Percentiles rank a stretch among this genome's conserved stretches.
Conservation (phyloP, 2,329 filamentous ascomycete species). For the Hymenoscyphus linearis region DNA sequence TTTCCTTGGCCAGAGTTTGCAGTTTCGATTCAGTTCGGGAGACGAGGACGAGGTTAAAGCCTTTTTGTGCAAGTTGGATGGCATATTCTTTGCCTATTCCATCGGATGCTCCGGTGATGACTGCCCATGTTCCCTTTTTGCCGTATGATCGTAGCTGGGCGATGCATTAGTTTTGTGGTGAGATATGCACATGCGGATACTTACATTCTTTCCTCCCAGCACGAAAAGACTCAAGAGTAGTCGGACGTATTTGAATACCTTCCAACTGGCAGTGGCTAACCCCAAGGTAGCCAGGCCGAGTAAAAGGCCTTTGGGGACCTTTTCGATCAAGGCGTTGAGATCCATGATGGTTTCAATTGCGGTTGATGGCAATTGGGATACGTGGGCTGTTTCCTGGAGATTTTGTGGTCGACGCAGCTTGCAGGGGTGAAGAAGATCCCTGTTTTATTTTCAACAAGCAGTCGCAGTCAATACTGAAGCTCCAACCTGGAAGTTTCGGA, state of each 20-base stretch:
- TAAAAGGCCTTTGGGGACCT: slow-evolving; percentile 19
- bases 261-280: slow-evolving; percentile 51
- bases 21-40: slow-evolving; percentile 95
- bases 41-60: slow-evolving; percentile 91
- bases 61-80: slow-evolving; percentile 79
- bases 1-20: slow-evolving; percentile 67
- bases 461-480: no score
- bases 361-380: not conserved
- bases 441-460: no score
- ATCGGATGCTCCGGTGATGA: slow-evolving; percentile 92
- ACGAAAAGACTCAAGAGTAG: slow-evolving; percentile 65
- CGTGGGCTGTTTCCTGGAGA: not conserved
- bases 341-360: slow-evolving; percentile 13
- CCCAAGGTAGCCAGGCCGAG: slow-evolving; percentile 45
- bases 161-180: slow-evolving; percentile 7
- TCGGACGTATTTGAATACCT: slow-evolving; percentile 52
- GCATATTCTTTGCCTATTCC: slow-evolving; percentile 97
- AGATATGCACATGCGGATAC: slow-evolving; percentile 23
- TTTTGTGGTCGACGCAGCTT: not conserved
- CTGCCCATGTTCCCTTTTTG: slow-evolving; percentile 85
- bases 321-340: slow-evolving; percentile 15
- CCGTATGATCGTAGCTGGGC: slow-evolving; percentile 81
- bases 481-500: no score
- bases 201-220: slow-evolving; percentile 57
- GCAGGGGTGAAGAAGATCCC: not conserved